Evolutionary conservation across 1,284 basidiomycete species (phyloP).

Genomic region (Moesziomyces sp.): DNA sequence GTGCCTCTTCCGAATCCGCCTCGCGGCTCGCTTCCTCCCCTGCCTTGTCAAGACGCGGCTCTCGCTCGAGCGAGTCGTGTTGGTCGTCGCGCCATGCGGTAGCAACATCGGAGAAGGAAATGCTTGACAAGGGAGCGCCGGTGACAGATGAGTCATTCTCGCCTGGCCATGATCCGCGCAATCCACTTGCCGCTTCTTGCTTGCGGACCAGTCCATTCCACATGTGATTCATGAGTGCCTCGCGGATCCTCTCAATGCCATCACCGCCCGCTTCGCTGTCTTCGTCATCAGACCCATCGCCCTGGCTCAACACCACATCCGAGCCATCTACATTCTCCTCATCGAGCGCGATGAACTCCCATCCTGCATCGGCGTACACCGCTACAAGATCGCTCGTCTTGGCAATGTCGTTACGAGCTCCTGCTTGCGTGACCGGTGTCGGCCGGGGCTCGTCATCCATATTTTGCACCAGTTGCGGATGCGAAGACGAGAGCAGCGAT

Average conservation of each 20-base stretch:
- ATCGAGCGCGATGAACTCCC: constrained; percentile 58
- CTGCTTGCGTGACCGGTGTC: not conserved
- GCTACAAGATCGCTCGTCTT: constrained; percentile 41
- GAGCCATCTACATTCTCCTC: constrained; percentile 18
- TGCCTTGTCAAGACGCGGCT: not conserved
- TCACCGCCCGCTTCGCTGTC: constrained; percentile 26
- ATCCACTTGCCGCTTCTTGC: constrained; percentile 1
- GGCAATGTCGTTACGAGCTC: not conserved
- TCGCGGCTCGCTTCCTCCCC: not conserved
- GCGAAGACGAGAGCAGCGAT: constrained; percentile 9
- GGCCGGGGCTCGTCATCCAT: constrained; percentile 13
- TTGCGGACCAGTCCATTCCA: constrained; percentile 55
- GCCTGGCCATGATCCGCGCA: too few species aligned
- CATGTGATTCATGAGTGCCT: constrained; percentile 57
- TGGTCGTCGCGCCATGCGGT: too few species aligned
- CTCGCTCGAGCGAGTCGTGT: not conserved
- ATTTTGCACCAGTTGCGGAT: constrained; percentile 13
- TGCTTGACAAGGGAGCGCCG: too few species aligned
- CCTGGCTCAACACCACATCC: not conserved
- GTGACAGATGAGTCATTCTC: too few species aligned
- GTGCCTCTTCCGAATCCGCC: not conserved
- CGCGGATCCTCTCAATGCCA: constrained; percentile 55
- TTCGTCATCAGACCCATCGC: constrained; percentile 17
- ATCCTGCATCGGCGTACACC: constrained; percentile 55
- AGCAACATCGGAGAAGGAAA: too few species aligned